phyloP scores from a whole-genome alignment of 805 yeast species.

The Monosporozyma unispora region DNA sequence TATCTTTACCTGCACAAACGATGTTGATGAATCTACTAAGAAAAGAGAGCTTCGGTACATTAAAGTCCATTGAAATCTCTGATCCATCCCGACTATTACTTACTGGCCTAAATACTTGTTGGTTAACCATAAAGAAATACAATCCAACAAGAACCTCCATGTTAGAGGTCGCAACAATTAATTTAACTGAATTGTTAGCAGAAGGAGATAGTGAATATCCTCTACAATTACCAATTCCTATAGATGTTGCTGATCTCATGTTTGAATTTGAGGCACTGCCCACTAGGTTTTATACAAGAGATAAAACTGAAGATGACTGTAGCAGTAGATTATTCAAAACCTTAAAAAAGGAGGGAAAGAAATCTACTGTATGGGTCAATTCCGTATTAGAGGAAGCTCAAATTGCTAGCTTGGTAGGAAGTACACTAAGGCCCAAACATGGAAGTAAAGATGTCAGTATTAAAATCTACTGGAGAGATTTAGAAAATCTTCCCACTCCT shows the following conservation, averaged over 20 bases:
- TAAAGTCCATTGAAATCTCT: constrained; percentile 12
- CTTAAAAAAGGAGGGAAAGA: too few species aligned
- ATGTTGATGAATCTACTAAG: constrained; percentile 8
- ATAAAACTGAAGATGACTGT: too few species aligned
- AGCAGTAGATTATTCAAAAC: too few species aligned
- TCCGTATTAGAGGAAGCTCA: too few species aligned
- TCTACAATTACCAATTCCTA: neutral
- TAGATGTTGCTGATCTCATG: constrained; percentile 14
- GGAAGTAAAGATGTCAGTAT: too few species aligned
- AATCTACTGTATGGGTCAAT: too few species aligned
- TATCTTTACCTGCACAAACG: constrained; percentile 8
- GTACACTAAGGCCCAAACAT: too few species aligned
- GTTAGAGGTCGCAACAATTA: neutral
- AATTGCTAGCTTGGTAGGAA: too few species aligned
- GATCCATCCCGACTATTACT: constrained; percentile 11
- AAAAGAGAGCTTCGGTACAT: constrained; percentile 7
- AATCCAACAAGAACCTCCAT: constrained; percentile 1
- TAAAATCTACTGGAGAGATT: too few species aligned
- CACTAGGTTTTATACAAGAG: too few species aligned
- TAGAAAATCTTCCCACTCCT: too few species aligned
- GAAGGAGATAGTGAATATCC: neutral
- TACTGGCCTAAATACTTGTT: constrained; percentile 5
- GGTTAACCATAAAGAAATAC: constrained; percentile 18
- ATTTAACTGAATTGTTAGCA: neutral
- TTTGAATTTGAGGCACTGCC: constrained; percentile 22